These are phyloP conservation scores for Colletotrichum tofieldiae DNA, from an alignment of 2,329 filamentous ascomycete species.

Conservation along the genomic window DNA sequence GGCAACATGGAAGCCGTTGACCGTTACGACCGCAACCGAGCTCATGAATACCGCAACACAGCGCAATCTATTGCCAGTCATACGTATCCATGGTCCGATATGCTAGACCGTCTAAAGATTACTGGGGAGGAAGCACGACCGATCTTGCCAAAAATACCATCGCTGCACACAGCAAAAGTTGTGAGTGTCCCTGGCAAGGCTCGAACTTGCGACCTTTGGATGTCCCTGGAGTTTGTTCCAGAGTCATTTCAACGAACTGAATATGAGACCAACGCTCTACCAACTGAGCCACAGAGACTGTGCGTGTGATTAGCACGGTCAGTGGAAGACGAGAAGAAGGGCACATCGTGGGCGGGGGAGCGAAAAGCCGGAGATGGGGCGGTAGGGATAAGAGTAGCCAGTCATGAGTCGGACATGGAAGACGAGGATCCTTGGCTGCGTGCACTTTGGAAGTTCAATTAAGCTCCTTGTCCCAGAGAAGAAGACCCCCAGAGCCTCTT, in stretches of 20 bases:
- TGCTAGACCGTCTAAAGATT: background rate
- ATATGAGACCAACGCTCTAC: constrained; percentile 31
- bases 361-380: background rate
- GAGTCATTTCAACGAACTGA: background rate
- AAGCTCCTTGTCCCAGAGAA: background rate
- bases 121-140: too few relatives aligned
- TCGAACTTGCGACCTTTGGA: constrained; percentile 32
- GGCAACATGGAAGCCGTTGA: too few relatives aligned
- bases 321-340: background rate
- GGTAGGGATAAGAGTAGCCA: constrained; percentile 1
- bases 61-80: background rate
- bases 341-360: constrained; percentile 7
- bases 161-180: background rate
- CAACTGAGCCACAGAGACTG: constrained; percentile 25
- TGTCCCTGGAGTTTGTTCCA: background rate
- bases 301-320: fast-evolving
- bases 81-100: background rate
- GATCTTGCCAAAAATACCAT: background rate
- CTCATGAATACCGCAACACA: background rate
- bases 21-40: too few relatives aligned
- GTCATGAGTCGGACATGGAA: background rate
- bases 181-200: constrained; percentile 25
- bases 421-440: background rate
- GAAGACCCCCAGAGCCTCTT: background rate
- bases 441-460: background rate